Base-by-base conservation (phyloP, 2,329 filamentous ascomycete species). In the Alternaria sp. region DNA sequence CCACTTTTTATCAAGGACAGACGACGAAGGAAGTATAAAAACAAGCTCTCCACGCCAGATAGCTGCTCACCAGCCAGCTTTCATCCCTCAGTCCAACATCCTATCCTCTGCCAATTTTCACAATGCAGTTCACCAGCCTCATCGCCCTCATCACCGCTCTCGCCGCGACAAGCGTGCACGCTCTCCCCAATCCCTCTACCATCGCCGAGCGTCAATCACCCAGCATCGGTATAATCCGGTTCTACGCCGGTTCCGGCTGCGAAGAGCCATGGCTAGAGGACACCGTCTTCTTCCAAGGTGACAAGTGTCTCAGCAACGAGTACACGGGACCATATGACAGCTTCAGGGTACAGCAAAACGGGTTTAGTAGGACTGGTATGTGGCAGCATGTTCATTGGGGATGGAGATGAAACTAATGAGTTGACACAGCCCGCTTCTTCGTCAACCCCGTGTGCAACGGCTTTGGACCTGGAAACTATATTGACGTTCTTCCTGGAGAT, bases 181-280 rank as follows among this genome's bases (percentile, higher is more conserved):
- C 57, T 13, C 31, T 29, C 6, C 51, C 44, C 29, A 44, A 52
- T 14, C 53, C 36, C 40, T 33, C 36, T 7, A 24, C 26, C 23
- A 23, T 36, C 14, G 21, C 23, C 3, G 21, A 36, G n/a, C 46
- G 44, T 6, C 46, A 37, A 14, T 29, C 40, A 24, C 31, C 48
- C 34, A 31, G 31, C 23, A 52, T 42, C 10, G 48, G 40, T n/a
- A 52, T 52, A 36, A 48, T 56, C 23, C 57, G 40, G 10, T 60
- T 57, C 49, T 51, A 42, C 36, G 46, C 31, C 13, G 53, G 29
- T n/a, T n/a, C 13, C 21, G 54, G 33, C 23, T 60, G 54, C 48
- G 39, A 57, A 34, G 39, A 51, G 21, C 48, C 45, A 14, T 57
- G 53, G 54, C 46, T 53, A 14, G 48, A 53, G 29, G 54, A 58